These are phyloP conservation scores for Pseudonectria buxi DNA, from an alignment of 2,329 filamentous ascomycete species.

Conservation along the genomic window DNA sequence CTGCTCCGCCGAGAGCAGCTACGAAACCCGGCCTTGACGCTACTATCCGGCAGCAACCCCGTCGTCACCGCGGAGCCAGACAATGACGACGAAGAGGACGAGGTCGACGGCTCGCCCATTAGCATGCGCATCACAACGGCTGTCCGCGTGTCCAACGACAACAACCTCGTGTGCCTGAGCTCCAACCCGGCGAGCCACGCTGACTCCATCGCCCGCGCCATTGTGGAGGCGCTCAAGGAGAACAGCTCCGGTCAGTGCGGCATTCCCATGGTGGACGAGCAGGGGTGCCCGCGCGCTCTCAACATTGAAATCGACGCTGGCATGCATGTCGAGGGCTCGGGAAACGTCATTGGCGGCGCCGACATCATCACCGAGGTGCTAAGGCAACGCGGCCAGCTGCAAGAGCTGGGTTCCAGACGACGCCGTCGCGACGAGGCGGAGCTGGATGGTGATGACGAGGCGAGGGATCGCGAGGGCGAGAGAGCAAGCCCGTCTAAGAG, in stretches of 20 bases:
- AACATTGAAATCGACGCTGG: constrained; percentile 39
- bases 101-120: constrained; percentile 31
- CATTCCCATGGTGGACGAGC: constrained; percentile 40
- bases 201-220: constrained; percentile 35
- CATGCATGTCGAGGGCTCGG: constrained; percentile 35
- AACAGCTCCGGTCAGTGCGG: constrained; percentile 32
- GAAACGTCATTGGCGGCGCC: constrained; percentile 37
- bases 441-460: constrained; percentile 11
- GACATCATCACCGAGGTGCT: constrained; percentile 23
- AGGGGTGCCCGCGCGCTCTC: constrained; percentile 36
- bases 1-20: constrained; percentile 4
- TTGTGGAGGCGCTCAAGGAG: constrained; percentile 39
- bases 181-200: constrained; percentile 34
- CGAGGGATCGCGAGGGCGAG: too few species aligned
- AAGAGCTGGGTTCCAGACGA: too few species aligned
- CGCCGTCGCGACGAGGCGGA: constrained; percentile 14
- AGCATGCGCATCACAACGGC: constrained; percentile 42
- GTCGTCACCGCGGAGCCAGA: too few species aligned
- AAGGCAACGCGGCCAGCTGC: constrained; percentile 10
- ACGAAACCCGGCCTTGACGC: constrained; percentile 4
- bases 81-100: constrained; percentile 15
- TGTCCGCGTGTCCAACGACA: constrained; percentile 38
- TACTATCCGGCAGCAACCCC: constrained; percentile 1
- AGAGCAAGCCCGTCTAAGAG: too few species aligned
- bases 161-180: constrained; percentile 42